Conservation (phyloP, 257 asterid species). For the Echium plantagineum region DNA sequence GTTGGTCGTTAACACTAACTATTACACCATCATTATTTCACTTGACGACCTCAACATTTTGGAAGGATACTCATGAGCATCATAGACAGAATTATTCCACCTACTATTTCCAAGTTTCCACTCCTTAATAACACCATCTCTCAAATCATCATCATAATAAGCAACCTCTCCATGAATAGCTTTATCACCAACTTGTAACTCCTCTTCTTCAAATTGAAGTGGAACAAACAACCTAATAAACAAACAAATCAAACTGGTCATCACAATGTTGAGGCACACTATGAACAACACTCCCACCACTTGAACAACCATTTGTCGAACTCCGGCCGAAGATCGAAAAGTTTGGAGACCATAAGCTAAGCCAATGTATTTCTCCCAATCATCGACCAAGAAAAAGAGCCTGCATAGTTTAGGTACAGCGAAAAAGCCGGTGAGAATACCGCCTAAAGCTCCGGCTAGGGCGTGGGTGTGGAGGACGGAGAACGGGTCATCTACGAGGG, state of each 20-base stretch:
- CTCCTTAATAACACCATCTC: conserved; percentile 16
- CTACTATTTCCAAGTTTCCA: conserved; percentile 22
- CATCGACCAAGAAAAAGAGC: conserved; percentile 28
- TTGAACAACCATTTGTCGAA: conserved; percentile 34
- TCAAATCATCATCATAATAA: conserved; percentile 17
- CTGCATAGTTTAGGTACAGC: conserved; percentile 33
- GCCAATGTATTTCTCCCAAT: conserved; percentile 37
- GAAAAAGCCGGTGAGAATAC: conserved; percentile 29
- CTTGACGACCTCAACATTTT: conserved; percentile 18
- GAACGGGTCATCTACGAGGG: conserved; percentile 33
- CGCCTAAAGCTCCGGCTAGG: conserved; percentile 35
- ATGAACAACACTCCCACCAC: conserved; percentile 26
- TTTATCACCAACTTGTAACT: conserved; percentile 24
- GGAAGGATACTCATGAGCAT: conserved; percentile 40
- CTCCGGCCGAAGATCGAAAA: conserved; percentile 24
- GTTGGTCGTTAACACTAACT: neutral
- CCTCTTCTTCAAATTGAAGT: conserved; percentile 31
- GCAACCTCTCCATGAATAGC: conserved; percentile 41
- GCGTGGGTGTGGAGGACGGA: conserved; percentile 51
- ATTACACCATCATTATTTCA: conserved; percentile 27
- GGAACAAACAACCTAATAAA: conserved; percentile 28
- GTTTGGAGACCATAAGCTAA: conserved; percentile 32
- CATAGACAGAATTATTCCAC: conserved; percentile 24
- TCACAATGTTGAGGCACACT: conserved; percentile 26
- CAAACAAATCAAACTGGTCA: conserved; percentile 31